These are phyloP conservation scores for Alternaria arborescens DNA, from an alignment of 2,329 filamentous ascomycete species.

Conservation along the genomic window DNA sequence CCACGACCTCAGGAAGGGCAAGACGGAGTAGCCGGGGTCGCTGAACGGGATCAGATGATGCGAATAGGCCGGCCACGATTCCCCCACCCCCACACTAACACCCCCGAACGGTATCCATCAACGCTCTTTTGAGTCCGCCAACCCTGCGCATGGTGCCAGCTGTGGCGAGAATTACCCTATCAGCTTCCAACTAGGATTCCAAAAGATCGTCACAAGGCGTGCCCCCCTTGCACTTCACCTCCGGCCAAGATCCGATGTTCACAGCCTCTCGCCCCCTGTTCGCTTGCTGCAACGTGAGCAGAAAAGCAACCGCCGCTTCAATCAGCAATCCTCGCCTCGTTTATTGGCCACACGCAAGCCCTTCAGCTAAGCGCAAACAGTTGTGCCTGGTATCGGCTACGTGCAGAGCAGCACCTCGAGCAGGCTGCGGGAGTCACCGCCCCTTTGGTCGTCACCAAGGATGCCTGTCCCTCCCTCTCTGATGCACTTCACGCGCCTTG, in stretches of 20 bases:
- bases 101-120: slow-evolving; percentile 43
- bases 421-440: slow-evolving; percentile 42
- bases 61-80: slow-evolving; percentile 31
- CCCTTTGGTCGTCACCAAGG: slow-evolving; percentile 42
- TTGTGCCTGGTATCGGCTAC: slow-evolving; percentile 48
- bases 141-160: slow-evolving; percentile 45
- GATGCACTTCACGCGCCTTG: slow-evolving; percentile 37
- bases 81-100: slow-evolving; percentile 52
- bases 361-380: slow-evolving; percentile 37
- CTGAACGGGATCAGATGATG: slow-evolving; percentile 49
- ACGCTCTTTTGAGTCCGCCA: slow-evolving; percentile 43
- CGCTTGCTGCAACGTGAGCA: slow-evolving; percentile 29
- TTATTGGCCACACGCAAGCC: slow-evolving; percentile 37
- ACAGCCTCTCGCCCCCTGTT: slow-evolving; percentile 35
- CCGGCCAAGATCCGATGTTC: slow-evolving; percentile 46
- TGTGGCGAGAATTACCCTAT: slow-evolving; percentile 46
- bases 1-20: slow-evolving; percentile 32
- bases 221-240: slow-evolving; percentile 39
- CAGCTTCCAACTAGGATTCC: slow-evolving; percentile 31
- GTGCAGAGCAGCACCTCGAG: slow-evolving; percentile 37
- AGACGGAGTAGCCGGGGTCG: slow-evolving; percentile 27
- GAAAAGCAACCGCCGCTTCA: slow-evolving; percentile 46
- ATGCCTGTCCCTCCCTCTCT: slow-evolving; percentile 37
- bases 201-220: slow-evolving; percentile 51
- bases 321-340: slow-evolving; percentile 32